These are phyloP conservation scores for Phytophthora chlamydospora DNA, from an alignment of 352 stramenopile species.

Conservation along the genomic window DNA sequence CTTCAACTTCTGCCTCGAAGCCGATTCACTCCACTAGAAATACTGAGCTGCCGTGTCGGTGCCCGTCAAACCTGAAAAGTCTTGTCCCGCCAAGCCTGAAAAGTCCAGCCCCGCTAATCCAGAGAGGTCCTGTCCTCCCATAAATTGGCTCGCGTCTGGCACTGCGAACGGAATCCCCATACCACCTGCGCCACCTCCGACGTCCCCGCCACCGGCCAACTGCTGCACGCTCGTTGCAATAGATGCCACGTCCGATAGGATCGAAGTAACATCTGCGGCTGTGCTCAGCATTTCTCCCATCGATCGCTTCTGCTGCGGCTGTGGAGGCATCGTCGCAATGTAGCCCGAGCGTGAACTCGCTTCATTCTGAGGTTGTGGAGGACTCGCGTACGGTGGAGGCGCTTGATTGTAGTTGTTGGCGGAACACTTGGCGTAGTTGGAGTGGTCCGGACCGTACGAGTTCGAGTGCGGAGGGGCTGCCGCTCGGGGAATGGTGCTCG, in stretches of 20 bases:
- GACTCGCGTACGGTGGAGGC: slow-evolving; percentile 12
- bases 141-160: slow-evolving; percentile 24
- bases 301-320: slow-evolving; percentile 26
- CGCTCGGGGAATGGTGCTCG: slow-evolving; percentile 10
- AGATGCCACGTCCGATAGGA: slow-evolving; percentile 33
- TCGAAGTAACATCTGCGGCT: slow-evolving; percentile 24
- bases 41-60: slow-evolving; percentile 11
- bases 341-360: slow-evolving; percentile 7
- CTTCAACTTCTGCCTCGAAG: too few relatives aligned
- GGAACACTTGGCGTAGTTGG: slow-evolving; percentile 4
- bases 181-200: slow-evolving; percentile 2
- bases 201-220: slow-evolving; percentile 21
- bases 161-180: slow-evolving; percentile 24
- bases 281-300: slow-evolving; percentile 33
- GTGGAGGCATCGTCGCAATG: slow-evolving; percentile 29
- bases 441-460: slow-evolving; percentile 32
- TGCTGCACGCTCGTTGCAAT: slow-evolving; percentile 34
- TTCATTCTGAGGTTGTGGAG: slow-evolving; percentile 7
- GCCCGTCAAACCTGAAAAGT: slow-evolving; percentile 12
- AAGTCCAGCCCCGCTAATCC: slow-evolving; percentile 10
- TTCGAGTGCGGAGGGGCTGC: slow-evolving; percentile 15
- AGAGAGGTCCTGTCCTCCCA: slow-evolving; percentile 24
- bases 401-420: slow-evolving; percentile 12
- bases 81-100: slow-evolving; percentile 10
- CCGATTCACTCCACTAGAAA: slow-evolving; percentile 9